A percentile compares a stretch with the other conserved stretches of the same genome.
phyloP scores from a whole-genome alignment of 768 basidiomycete genomes.

The Serendipita indica region DNA sequence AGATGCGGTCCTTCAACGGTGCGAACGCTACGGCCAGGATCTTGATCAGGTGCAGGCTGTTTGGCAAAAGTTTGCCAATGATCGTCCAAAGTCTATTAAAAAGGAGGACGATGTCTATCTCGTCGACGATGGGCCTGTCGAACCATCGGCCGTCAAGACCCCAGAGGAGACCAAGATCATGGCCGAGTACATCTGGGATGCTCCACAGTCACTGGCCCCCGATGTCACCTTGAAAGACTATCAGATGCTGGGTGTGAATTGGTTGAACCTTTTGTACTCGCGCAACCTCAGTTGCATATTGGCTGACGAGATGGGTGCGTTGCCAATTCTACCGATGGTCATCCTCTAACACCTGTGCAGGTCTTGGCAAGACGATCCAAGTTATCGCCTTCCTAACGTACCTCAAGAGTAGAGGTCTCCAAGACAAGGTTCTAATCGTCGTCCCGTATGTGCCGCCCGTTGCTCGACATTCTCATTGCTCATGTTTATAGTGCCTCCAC shows the following conservation, averaged over 20 bases:
- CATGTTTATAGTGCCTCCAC: slow-evolving; percentile 61
- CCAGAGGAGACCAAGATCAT: neutral
- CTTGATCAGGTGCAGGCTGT: slow-evolving; percentile 61
- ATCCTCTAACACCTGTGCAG: slow-evolving; percentile 26
- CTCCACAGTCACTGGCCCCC: slow-evolving; percentile 53
- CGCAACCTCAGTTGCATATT: slow-evolving; percentile 82
- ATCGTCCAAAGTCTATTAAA: slow-evolving; percentile 26
- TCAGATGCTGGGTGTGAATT: slow-evolving; percentile 93
- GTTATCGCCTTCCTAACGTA: slow-evolving; percentile 94
- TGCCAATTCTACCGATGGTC: slow-evolving; percentile 6
- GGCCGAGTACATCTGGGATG: slow-evolving; percentile 47
- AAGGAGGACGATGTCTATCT: slow-evolving; percentile 24
- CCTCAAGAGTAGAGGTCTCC: slow-evolving; percentile 60
- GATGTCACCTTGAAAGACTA: slow-evolving; percentile 84
- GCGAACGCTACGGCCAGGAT: slow-evolving; percentile 69
- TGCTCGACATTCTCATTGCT: slow-evolving; percentile 7
- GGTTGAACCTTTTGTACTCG: slow-evolving; percentile 78
- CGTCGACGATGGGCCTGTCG: slow-evolving; percentile 10
- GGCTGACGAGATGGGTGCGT: slow-evolving; percentile 96
- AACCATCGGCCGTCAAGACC: slow-evolving; percentile 16
- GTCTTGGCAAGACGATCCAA: slow-evolving; percentile 96
- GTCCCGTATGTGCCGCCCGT: slow-evolving; percentile 62
- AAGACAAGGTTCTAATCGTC: slow-evolving; percentile 82
- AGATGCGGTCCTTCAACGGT: slow-evolving; percentile 75
- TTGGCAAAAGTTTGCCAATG: slow-evolving; percentile 38